phyloP scores from a whole-genome alignment of 768 basidiomycete genomes.

The Coprinopsis sp. region DNA sequence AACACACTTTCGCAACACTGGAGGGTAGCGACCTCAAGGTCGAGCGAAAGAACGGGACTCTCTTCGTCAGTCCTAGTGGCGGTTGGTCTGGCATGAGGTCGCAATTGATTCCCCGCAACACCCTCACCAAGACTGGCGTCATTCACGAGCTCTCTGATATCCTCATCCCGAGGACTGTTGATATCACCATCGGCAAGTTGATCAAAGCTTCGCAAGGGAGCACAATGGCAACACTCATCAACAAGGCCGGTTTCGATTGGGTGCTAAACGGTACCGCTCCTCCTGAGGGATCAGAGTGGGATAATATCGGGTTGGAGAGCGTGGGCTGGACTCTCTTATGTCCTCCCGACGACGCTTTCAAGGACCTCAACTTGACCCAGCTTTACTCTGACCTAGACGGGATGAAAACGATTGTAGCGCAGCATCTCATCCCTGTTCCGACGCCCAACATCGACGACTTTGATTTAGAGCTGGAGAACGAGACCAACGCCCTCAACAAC shows the following conservation, averaged over 20 bases:
- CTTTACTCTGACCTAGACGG: slow-evolving; percentile 53
- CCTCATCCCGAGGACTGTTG: slow-evolving; percentile 81
- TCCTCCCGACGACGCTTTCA: slow-evolving; percentile 91
- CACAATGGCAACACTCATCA: slow-evolving; percentile 82
- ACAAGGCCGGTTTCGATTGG: slow-evolving; percentile 88
- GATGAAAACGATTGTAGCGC: slow-evolving; percentile 60
- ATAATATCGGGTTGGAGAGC: slow-evolving; percentile 40
- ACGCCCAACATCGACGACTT: slow-evolving; percentile 18
- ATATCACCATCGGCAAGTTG: slow-evolving; percentile 86
- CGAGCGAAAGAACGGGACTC: slow-evolving; percentile 46
- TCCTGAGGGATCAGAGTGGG: slow-evolving; percentile 67
- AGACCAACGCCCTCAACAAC: slow-evolving; percentile 56
- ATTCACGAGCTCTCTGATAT: slow-evolving; percentile 85
- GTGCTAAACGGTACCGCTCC: slow-evolving; percentile 80
- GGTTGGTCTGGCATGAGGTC: slow-evolving; percentile 74
- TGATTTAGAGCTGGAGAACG: too few relatives aligned
- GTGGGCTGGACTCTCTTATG: slow-evolving; percentile 85
- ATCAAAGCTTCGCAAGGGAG: slow-evolving; percentile 82
- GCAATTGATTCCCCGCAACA: slow-evolving; percentile 52
- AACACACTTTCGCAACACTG: slow-evolving; percentile 72
- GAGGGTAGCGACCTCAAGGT: slow-evolving; percentile 82
- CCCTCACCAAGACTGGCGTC: slow-evolving; percentile 84
- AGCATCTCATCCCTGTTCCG: slow-evolving; percentile 66
- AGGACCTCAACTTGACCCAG: slow-evolving; percentile 73
- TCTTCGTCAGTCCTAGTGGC: slow-evolving; percentile 61